Percentiles rank a stretch among this genome's conserved stretches.
Evolutionary conservation across 140 eudicot genomes (phyloP).

Genomic region (Oenanthe javanica): DNA sequence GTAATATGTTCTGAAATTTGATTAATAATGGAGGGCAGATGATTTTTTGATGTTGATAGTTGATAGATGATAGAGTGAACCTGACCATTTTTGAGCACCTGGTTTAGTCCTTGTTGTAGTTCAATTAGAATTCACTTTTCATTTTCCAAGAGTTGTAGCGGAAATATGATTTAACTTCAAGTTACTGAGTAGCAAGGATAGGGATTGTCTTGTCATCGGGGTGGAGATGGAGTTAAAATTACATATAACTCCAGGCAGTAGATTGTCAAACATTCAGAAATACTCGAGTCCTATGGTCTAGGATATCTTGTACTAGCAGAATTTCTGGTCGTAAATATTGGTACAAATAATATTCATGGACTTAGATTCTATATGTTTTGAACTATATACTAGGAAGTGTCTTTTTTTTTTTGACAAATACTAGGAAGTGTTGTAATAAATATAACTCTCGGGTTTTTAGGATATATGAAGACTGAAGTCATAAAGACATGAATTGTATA

Average conservation of each 20-base stretch:
- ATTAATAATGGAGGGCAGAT: background rate
- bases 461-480: background rate
- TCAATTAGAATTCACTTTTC: background rate
- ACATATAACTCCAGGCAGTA: background rate
- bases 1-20: background rate
- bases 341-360: background rate
- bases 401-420: too few relatives aligned
- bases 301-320: background rate
- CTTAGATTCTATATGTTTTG: background rate
- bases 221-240: background rate
- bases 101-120: background rate
- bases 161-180: background rate
- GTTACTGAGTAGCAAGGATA: background rate
- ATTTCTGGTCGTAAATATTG: background rate
- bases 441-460: background rate
- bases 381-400: too few relatives aligned
- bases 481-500: too few relatives aligned
- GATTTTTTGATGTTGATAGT: background rate
- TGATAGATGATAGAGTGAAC: background rate
- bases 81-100: background rate
- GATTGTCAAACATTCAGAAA: background rate
- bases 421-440: background rate
- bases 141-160: background rate
- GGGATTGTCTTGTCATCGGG: background rate
- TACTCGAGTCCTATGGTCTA: background rate